Conservation (phyloP, 768 basidiomycete species). For the Boletellus sp. region DNA sequence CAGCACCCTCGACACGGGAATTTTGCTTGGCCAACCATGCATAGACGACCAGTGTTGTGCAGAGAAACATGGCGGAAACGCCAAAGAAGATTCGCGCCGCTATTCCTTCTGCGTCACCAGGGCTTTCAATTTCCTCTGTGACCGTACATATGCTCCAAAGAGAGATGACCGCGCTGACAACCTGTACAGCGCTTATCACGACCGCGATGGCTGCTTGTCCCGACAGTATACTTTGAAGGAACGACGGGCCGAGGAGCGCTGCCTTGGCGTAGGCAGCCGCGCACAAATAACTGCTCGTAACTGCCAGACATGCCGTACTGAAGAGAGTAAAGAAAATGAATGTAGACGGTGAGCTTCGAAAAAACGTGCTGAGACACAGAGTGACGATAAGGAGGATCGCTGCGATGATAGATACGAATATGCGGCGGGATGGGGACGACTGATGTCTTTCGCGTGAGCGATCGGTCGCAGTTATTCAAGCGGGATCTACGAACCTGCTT, state of each 20-base stretch:
- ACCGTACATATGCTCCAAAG: slow-evolving; percentile 39
- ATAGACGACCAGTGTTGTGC: slow-evolving; percentile 50
- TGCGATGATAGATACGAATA: slow-evolving; percentile 45
- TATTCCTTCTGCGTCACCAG: slow-evolving; percentile 35
- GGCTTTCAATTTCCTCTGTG: background rate
- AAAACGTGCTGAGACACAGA: slow-evolving; percentile 61
- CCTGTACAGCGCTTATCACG: slow-evolving; percentile 69
- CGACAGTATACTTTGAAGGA: slow-evolving; percentile 70
- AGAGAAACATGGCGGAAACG: slow-evolving; percentile 60
- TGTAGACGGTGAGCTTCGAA: slow-evolving; percentile 44
- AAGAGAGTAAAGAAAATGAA: slow-evolving; percentile 68
- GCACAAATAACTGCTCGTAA: slow-evolving; percentile 68
- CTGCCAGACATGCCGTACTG: slow-evolving; percentile 58
- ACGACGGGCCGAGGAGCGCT: slow-evolving; percentile 67
- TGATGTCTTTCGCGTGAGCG: slow-evolving; percentile 24
- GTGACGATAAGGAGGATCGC: slow-evolving; percentile 53
- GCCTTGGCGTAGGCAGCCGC: slow-evolving; percentile 72
- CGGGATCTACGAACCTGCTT: slow-evolving; percentile 47
- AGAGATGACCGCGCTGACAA: slow-evolving; percentile 57
- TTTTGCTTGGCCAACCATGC: slow-evolving; percentile 53
- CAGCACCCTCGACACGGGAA: slow-evolving; percentile 50
- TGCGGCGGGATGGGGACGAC: slow-evolving; percentile 56
- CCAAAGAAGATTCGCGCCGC: slow-evolving; percentile 70
- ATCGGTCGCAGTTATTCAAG: background rate
- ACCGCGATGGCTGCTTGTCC: slow-evolving; percentile 84